Percentiles rank a stretch among this genome's conserved stretches.
phyloP scores from a whole-genome alignment of 768 basidiomycete species.

The Suillus brevipes region DNA sequence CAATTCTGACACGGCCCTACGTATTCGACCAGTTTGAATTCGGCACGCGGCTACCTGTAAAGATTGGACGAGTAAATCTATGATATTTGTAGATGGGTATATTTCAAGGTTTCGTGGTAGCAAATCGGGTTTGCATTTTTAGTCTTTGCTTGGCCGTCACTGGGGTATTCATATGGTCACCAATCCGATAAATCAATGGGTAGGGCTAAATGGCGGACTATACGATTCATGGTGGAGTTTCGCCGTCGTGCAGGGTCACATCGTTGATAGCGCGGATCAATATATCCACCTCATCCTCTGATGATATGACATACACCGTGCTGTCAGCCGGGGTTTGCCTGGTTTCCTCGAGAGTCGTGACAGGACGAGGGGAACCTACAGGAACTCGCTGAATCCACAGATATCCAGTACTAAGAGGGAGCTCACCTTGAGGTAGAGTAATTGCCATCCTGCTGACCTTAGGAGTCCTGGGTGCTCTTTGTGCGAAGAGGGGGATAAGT shows the following conservation, averaged over 20 bases:
- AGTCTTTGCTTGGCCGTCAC: constrained; percentile 8
- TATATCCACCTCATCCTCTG: constrained; percentile 12
- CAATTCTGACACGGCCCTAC: constrained; percentile 51
- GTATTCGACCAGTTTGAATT: constrained; percentile 40
- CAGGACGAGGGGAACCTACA: constrained; percentile 20
- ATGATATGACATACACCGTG: constrained; percentile 4
- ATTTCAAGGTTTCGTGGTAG: not conserved
- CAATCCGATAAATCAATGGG: not conserved
- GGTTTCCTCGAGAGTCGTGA: not conserved
- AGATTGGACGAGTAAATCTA: constrained; percentile 24
- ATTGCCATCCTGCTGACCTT: constrained; percentile 47
- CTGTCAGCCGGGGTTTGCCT: not conserved
- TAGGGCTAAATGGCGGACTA: not conserved
- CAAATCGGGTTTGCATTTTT: not conserved
- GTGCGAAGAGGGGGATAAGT: constrained; percentile 56
- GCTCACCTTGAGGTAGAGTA: constrained; percentile 44
- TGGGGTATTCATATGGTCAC: not conserved
- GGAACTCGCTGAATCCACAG: not conserved
- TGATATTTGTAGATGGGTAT: not conserved
- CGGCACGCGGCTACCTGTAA: constrained; percentile 44
- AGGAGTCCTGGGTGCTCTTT: constrained; percentile 35
- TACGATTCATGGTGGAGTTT: not conserved
- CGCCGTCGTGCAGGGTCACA: constrained; percentile 3
- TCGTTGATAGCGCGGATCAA: constrained; percentile 15
- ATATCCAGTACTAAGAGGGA: not conserved